Conservation (phyloP, 2,329 filamentous ascomycete species). For the Colletotrichum incanum region DNA sequence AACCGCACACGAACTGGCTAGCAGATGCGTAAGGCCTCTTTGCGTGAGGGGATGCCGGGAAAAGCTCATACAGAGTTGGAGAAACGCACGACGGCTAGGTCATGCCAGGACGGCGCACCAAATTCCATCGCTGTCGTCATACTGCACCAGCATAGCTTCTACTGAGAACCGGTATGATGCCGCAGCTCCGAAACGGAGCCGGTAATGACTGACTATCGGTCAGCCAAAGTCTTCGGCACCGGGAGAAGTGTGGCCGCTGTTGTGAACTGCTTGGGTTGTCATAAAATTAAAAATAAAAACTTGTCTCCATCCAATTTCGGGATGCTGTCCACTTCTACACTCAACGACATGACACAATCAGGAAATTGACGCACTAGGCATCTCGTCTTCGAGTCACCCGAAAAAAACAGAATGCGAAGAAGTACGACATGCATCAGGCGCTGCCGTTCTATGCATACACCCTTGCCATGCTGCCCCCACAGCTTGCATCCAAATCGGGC, state of each 20-base stretch:
- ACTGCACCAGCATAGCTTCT: not conserved
- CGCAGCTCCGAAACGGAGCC: constrained; percentile 2
- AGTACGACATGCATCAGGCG: constrained; percentile 23
- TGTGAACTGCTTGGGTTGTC: constrained; percentile 6
- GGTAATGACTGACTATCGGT: not conserved
- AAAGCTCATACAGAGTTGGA: not conserved
- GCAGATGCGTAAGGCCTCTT: not conserved
- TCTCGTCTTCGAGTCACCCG: constrained; percentile 29
- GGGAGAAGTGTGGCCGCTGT: constrained; percentile 12
- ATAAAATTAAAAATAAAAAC: not conserved
- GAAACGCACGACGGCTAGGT: constrained; percentile 9
- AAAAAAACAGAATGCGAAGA: constrained; percentile 9
- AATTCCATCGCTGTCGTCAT: constrained; percentile 6
- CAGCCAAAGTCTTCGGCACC: not conserved
- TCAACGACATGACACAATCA: constrained; percentile 7
- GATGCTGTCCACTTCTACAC: not conserved
- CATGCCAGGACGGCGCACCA: not conserved
- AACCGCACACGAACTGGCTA: constrained; percentile 6
- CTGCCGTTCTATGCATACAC: constrained; percentile 31
- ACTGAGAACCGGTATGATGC: not conserved
- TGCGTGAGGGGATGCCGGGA: not conserved
- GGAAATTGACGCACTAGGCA: constrained; percentile 15
- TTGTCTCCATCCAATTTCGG: constrained; percentile 12
- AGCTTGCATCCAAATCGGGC: constrained; percentile 32
- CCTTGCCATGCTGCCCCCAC: constrained; percentile 15